These are phyloP conservation scores for Monosporascus sp. DNA, from an alignment of 2,329 filamentous ascomycete genomes.

Conservation along the genomic window DNA sequence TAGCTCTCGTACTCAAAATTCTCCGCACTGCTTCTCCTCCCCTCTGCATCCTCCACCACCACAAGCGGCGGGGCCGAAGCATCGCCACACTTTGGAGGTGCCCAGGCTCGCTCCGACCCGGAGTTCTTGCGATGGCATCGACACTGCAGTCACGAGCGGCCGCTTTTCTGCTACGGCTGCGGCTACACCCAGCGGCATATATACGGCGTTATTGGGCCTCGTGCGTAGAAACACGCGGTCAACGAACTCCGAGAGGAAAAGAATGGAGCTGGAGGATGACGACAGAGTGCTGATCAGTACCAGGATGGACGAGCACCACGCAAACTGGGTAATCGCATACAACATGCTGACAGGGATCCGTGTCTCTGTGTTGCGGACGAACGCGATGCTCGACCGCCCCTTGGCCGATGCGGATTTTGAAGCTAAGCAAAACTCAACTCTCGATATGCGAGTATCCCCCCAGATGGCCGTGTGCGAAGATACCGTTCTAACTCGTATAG, in stretches of 20 bases:
- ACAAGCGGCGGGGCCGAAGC: too few species aligned
- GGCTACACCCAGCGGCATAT: slow-evolving; percentile 42
- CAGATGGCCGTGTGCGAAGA: background rate
- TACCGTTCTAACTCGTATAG: slow-evolving; percentile 35
- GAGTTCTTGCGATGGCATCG: too few species aligned
- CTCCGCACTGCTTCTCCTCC: too few species aligned
- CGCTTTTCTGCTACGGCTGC: slow-evolving; percentile 68
- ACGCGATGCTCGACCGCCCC: slow-evolving; percentile 90
- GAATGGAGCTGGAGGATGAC: slow-evolving; percentile 83
- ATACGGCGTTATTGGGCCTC: slow-evolving; percentile 79
- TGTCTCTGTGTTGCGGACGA: slow-evolving; percentile 91
- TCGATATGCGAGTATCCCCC: slow-evolving; percentile 73
- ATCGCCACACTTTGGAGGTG: too few species aligned
- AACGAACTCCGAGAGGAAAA: slow-evolving; percentile 78
- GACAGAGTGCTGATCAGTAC: slow-evolving; percentile 93
- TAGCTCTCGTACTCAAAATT: too few species aligned
- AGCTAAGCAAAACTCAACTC: slow-evolving; percentile 94
- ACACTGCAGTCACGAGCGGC: slow-evolving; percentile 51
- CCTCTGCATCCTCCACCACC: too few species aligned
- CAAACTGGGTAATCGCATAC: slow-evolving; percentile 96
- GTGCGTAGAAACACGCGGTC: slow-evolving; percentile 78
- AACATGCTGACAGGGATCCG: slow-evolving; percentile 99
- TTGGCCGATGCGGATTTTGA: slow-evolving; percentile 89
- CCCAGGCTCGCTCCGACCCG: too few species aligned
- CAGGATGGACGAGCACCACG: slow-evolving; percentile 95